Conservation (phyloP, 306 rosid species). For the Cajanus cajan region DNA sequence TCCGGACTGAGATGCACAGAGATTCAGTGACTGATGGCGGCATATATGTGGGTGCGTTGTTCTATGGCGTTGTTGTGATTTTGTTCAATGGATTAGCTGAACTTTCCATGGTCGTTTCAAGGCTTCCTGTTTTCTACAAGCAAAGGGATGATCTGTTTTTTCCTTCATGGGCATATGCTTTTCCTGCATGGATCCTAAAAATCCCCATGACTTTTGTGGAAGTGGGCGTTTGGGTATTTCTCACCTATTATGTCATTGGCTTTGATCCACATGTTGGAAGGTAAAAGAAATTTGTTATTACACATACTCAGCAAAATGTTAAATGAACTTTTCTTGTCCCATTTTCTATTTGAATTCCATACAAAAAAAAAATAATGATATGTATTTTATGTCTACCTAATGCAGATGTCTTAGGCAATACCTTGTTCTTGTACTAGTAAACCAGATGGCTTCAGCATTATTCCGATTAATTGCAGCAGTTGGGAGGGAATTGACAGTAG, state of each 20-base stretch:
- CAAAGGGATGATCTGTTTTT: slow-evolving; percentile 63
- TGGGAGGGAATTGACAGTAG: slow-evolving; percentile 48
- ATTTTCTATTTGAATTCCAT: not conserved
- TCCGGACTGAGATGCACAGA: slow-evolving; percentile 66
- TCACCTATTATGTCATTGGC: slow-evolving; percentile 63
- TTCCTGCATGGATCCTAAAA: slow-evolving; percentile 59
- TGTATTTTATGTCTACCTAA: not conserved
- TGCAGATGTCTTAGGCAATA: slow-evolving; percentile 56
- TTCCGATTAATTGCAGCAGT: slow-evolving; percentile 52
- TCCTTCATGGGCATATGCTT: slow-evolving; percentile 65
- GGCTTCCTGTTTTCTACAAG: slow-evolving; percentile 70
- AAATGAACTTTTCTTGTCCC: not conserved
- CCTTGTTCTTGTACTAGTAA: slow-evolving; percentile 44
- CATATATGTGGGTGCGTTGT: not conserved
- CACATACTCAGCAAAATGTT: not conserved
- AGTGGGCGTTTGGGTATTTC: slow-evolving; percentile 51
- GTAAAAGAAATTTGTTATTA: slow-evolving; percentile 25
- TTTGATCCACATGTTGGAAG: slow-evolving; percentile 54
- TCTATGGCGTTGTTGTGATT: not conserved
- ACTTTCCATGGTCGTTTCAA: slow-evolving; percentile 48
- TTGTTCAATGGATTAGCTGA: slow-evolving; percentile 62
- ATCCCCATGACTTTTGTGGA: slow-evolving; percentile 51
- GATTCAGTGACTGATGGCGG: not conserved
- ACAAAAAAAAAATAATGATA: not conserved
- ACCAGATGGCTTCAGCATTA: slow-evolving; percentile 56